These are phyloP conservation scores for Fragosphaeria purpurea DNA, from an alignment of 2,329 filamentous ascomycete species.

Conservation along the genomic window DNA sequence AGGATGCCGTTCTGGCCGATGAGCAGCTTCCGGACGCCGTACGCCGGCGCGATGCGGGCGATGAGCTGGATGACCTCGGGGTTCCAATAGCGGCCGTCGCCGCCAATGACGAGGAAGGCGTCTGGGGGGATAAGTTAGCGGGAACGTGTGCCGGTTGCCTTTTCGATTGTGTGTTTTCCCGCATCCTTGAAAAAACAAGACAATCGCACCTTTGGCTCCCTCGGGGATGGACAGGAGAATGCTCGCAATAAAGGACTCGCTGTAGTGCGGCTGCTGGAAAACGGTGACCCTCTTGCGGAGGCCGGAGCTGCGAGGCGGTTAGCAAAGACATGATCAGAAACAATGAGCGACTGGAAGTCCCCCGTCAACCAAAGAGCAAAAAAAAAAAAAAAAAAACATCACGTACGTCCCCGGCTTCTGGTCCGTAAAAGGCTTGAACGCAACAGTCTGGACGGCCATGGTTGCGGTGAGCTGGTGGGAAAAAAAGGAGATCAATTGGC, in stretches of 20 bases:
- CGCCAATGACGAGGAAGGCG: slow-evolving; percentile 89
- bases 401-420: slow-evolving; percentile 99
- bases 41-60: slow-evolving; percentile 91
- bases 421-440: slow-evolving; percentile 78
- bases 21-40: slow-evolving; percentile 97
- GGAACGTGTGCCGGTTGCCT: too few relatives aligned
- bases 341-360: background rate
- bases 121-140: slow-evolving; percentile 22
- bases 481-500: too few relatives aligned
- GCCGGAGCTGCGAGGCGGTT: slow-evolving; percentile 58
- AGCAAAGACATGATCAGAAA: slow-evolving; percentile 4
- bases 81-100: slow-evolving; percentile 96
- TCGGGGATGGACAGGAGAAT: slow-evolving; percentile 96
- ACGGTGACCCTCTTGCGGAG: slow-evolving; percentile 98
- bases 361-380: background rate
- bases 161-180: too few relatives aligned
- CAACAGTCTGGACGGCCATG: slow-evolving; percentile 69
- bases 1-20: slow-evolving; percentile 95
- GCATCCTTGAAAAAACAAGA: background rate
- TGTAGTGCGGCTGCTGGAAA: slow-evolving; percentile 93
- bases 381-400: background rate
- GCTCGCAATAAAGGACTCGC: slow-evolving; percentile 87
- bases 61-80: slow-evolving; percentile 93
- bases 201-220: slow-evolving; percentile 58
- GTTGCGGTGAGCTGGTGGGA: background rate